A percentile compares a stretch with the other conserved stretches of the same genome.
Conservation (phyloP, 2,329 filamentous ascomycete genomes). For the Rugonectria rugulosa region DNA sequence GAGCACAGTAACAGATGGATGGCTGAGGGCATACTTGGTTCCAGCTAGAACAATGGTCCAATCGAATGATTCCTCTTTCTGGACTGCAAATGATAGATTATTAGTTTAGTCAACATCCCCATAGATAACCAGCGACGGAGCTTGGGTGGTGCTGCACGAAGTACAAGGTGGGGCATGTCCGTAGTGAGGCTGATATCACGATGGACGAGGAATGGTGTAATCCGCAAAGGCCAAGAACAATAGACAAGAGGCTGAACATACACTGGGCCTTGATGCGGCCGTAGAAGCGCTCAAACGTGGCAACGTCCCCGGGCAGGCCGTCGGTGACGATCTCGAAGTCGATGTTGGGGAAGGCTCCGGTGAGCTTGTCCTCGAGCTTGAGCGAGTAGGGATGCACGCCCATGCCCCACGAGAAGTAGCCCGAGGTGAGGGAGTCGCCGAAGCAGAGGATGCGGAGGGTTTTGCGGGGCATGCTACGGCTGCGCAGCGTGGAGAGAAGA, state of each 20-base stretch:
- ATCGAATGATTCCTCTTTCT: slow-evolving; percentile 52
- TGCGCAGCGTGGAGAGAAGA: no score
- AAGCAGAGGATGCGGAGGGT: slow-evolving; percentile 67
- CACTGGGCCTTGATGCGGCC: slow-evolving; percentile 46
- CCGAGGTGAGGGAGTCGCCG: slow-evolving; percentile 69
- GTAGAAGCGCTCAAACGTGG: slow-evolving; percentile 43
- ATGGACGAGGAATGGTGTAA: not conserved
- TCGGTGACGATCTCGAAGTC: slow-evolving; percentile 56
- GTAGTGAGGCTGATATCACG: not conserved
- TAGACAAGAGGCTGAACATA: slow-evolving; percentile 29
- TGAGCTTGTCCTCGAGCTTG: slow-evolving; percentile 55
- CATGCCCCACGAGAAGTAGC: slow-evolving; percentile 55
- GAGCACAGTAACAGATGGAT: not conserved
- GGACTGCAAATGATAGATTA: slow-evolving; percentile 21
- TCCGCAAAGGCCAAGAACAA: not conserved
- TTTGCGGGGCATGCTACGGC: slow-evolving; percentile 43
- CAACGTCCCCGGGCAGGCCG: slow-evolving; percentile 61
- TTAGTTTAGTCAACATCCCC: not conserved
- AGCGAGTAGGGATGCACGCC: slow-evolving; percentile 61
- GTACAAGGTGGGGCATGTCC: no score
- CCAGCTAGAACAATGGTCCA: slow-evolving; percentile 71
- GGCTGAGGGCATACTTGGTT: slow-evolving; percentile 59
- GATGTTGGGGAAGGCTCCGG: slow-evolving; percentile 52
- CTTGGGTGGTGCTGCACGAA: not conserved
- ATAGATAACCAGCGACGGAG: not conserved